A percentile compares a stretch with the other conserved stretches of the same genome.
Evolutionary conservation across 306 rosid species (phyloP).

Genomic region (Quillaja saponaria): DNA sequence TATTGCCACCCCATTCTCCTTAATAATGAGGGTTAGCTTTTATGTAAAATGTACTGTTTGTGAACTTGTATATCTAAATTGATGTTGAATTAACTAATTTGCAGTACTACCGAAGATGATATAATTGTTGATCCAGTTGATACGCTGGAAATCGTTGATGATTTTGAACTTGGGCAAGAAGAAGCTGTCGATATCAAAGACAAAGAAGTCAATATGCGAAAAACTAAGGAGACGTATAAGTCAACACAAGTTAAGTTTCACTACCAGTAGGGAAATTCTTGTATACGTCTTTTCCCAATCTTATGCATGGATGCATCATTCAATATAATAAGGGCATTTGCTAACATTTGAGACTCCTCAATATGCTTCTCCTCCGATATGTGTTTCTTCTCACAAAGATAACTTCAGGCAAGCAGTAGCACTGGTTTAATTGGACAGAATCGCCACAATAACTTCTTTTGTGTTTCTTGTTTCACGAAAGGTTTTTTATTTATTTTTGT

Average conservation of each 20-base stretch:
- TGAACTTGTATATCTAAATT: too few species aligned
- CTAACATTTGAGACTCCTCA: too few species aligned
- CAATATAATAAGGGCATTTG: too few species aligned
- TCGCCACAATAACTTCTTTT: background rate
- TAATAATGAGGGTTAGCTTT: too few species aligned
- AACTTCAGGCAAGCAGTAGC: background rate
- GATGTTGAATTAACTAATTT: conserved; percentile 15
- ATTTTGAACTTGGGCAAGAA: conserved; percentile 76
- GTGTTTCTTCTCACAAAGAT: background rate
- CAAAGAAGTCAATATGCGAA: conserved; percentile 63
- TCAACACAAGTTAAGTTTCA: conserved; percentile 54
- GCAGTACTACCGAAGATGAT: conserved; percentile 88
- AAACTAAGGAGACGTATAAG: conserved; percentile 65
- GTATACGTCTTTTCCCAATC: too few species aligned
- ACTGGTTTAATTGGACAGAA: background rate
- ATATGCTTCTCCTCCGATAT: background rate
- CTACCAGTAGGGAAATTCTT: too few species aligned
- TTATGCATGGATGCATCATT: too few species aligned
- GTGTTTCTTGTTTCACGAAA: background rate
- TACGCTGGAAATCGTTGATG: conserved; percentile 76
- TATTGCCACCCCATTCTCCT: too few species aligned
- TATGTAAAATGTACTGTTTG: too few species aligned
- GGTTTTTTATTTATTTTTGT: background rate
- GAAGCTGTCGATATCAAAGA: conserved; percentile 80
- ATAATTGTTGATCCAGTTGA: conserved; percentile 73